Percentiles rank a stretch among this genome's conserved stretches.
Evolutionary conservation across 2,329 filamentous ascomycete genomes (phyloP).

Genomic region (Pleomassaria siparia): DNA sequence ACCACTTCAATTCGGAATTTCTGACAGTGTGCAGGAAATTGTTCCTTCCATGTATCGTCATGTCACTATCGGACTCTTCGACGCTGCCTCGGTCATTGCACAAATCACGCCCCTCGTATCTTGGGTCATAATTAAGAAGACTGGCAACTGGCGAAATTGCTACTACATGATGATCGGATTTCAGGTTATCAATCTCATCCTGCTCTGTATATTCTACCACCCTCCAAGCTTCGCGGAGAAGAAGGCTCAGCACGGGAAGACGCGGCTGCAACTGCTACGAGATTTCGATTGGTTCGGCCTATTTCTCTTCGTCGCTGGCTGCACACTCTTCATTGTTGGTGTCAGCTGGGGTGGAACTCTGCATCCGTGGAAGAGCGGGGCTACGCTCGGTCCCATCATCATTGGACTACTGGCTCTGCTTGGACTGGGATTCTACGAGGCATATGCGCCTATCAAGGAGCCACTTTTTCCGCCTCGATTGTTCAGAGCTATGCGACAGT

Average conservation of each 20-base stretch:
- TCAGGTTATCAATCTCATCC: slow-evolving; percentile 24
- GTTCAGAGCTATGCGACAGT: slow-evolving; percentile 28
- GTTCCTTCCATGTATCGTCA: slow-evolving; percentile 44
- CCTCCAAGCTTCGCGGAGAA: slow-evolving; percentile 43
- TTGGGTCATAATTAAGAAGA: slow-evolving; percentile 34
- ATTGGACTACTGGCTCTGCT: slow-evolving; percentile 27
- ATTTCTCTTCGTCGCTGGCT: slow-evolving; percentile 30
- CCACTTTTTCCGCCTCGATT: slow-evolving; percentile 34
- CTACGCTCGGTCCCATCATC: slow-evolving; percentile 26
- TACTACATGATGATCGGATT: slow-evolving; percentile 40
- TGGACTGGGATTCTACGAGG: slow-evolving; percentile 30
- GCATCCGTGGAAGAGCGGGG: slow-evolving; percentile 27
- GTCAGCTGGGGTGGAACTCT: slow-evolving; percentile 29
- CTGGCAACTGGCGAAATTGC: slow-evolving; percentile 27
- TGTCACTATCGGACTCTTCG: slow-evolving; percentile 41
- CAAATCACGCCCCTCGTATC: slow-evolving; percentile 38
- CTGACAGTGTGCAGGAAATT: slow-evolving; percentile 36
- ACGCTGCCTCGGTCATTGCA: slow-evolving; percentile 33
- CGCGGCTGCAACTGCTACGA: slow-evolving; percentile 19
- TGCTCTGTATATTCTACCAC: slow-evolving; percentile 36
- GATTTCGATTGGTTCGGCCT: slow-evolving; percentile 35
- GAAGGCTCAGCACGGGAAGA: slow-evolving; percentile 29
- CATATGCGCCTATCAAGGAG: slow-evolving; percentile 23
- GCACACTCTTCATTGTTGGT: slow-evolving; percentile 34
- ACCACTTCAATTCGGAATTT: not conserved